Evolutionary conservation across 164 flowering plant genomes (phyloP).

Genomic region (Berberis vulgaris): DNA sequence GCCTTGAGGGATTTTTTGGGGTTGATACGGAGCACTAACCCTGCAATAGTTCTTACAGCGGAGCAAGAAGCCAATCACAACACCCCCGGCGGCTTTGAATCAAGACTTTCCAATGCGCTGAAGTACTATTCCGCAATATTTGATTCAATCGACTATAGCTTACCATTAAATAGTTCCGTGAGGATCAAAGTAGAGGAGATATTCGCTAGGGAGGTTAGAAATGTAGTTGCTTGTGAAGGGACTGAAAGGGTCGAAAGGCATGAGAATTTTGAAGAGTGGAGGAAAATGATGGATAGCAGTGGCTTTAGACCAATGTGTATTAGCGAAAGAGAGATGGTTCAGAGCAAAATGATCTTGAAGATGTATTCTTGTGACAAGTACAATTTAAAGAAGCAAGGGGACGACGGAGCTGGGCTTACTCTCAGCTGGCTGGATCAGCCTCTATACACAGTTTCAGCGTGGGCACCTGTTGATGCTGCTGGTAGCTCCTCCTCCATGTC

Average conservation of each 20-base stretch:
- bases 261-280: constrained; percentile 57
- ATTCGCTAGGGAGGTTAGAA: constrained; percentile 74
- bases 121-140: constrained; percentile 78
- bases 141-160: constrained; percentile 52
- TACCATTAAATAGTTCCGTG: constrained; percentile 45
- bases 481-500: constrained; percentile 54
- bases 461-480: constrained; percentile 58
- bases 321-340: constrained; percentile 58
- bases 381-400: constrained; percentile 38
- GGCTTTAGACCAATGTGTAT: constrained; percentile 46
- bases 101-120: constrained; percentile 55
- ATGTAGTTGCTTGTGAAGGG: constrained; percentile 80
- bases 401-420: constrained; percentile 44
- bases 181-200: constrained; percentile 78
- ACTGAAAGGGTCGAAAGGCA: constrained; percentile 75
- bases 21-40: constrained; percentile 66
- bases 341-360: constrained; percentile 68
- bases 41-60: constrained; percentile 48
- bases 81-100: constrained; percentile 31
- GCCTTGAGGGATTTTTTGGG: constrained; percentile 69
- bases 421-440: constrained; percentile 76
- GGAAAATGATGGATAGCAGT: constrained; percentile 52
- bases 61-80: constrained; percentile 88
- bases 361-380: constrained; percentile 51
- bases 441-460: constrained; percentile 80